These are phyloP conservation scores for Letharia lupina DNA, from an alignment of 495 filamentous ascomycete genomes.

Conservation along the genomic window DNA sequence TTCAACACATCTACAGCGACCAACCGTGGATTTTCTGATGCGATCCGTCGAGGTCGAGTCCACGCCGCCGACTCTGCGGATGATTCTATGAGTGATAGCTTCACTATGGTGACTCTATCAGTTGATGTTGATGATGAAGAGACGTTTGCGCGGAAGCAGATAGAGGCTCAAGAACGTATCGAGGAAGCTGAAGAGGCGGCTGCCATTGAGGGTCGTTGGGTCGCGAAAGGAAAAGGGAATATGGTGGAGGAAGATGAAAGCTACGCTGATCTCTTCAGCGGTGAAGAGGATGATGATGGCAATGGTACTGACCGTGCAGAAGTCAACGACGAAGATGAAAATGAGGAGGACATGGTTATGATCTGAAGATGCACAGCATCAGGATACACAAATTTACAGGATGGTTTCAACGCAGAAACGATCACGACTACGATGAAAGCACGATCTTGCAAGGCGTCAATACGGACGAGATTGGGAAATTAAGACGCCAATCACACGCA, in stretches of 20 bases:
- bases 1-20: slow-evolving; percentile 24
- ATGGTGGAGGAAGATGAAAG: slow-evolving; percentile 22
- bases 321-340: slow-evolving; percentile 14
- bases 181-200: slow-evolving; percentile 12
- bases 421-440: background rate
- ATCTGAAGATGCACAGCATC: background rate
- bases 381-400: background rate
- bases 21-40: slow-evolving; percentile 26
- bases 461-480: no score
- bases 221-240: slow-evolving; percentile 9
- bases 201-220: slow-evolving; percentile 5
- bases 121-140: slow-evolving; percentile 21
- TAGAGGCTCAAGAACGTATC: slow-evolving; percentile 14
- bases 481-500: background rate
- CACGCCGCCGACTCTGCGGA: slow-evolving; percentile 20
- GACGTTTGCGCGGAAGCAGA: slow-evolving; percentile 8
- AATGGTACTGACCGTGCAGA: slow-evolving; percentile 20
- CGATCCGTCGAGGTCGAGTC: slow-evolving; percentile 23
- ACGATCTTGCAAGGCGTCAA: background rate
- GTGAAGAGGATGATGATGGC: slow-evolving; percentile 17
- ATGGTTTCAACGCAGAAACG: background rate
- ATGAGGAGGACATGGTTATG: slow-evolving; percentile 22
- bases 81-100: slow-evolving; percentile 13
- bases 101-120: slow-evolving; percentile 15
- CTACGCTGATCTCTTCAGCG: slow-evolving; percentile 22